Evolutionary conservation across 108 stramenopile genomes (phyloP), one percentile per base, ranked within the genome.

Genomic region (Poteriospumella lacustris): DNA sequence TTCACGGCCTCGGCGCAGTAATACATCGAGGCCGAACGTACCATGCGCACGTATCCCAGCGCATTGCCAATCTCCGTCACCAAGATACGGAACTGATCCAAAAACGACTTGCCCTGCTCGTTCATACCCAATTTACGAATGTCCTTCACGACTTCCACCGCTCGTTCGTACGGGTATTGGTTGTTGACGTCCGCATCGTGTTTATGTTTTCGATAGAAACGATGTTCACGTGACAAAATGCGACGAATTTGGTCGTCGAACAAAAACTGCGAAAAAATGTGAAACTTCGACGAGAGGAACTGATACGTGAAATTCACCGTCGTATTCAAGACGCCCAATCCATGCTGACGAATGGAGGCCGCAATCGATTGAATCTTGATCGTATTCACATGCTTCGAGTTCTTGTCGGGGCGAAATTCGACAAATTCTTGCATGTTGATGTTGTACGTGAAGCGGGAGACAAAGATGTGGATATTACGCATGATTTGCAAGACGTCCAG

Each of bases 21-120:
- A 15, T 29, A 75, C 69, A 81, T 79, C 12, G 73, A 81, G 1
- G 87, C 87, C 39, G 42, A 28, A 9, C 87, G 58, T 28, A 87
- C 80, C 80, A 85, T 84, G 77, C 84, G 80, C 15, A 87, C 82
- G 69, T 79, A 87, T 43, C 88, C 87, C 58, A 91, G 64, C 24
- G 88, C 86, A 84, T 91, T 91, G 39, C 90, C 90, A 26, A 91
- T 85, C 38, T 85, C 80, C 41, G 86, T 80, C 58, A 91, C 76
- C 47, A 87, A 31, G 24, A 60, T 44, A 26, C 90, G 60, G 59
- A 86, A 88, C 33, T 76, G 81, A 58, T 88, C 84, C 24, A 85
- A 39, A 56, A 58, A 77, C 3, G 84, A 42, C 1, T 41, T 79
- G 43, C 31, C 78, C 43, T 1, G 41, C 62, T 0, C 58, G 70